These are phyloP conservation scores for Capsicum baccatum DNA, from an alignment of 257 asterid species.

Conservation along the genomic window DNA sequence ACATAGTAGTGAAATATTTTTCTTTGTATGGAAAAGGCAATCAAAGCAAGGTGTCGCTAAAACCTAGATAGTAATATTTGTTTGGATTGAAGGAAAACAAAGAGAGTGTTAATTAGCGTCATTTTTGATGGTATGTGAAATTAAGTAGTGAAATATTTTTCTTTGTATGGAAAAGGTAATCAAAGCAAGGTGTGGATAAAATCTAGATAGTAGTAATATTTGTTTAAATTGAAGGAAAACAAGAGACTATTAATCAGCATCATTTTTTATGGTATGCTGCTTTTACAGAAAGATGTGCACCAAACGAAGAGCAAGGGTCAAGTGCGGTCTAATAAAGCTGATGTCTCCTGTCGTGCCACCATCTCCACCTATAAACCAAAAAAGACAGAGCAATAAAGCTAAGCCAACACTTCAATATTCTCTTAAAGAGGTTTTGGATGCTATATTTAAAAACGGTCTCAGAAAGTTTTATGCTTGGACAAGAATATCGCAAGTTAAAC, in stretches of 20 bases:
- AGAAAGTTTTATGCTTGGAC: background rate
- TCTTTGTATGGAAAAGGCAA: constrained; percentile 12
- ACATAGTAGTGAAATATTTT: background rate
- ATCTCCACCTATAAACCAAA: constrained; percentile 75
- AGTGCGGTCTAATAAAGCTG: constrained; percentile 62
- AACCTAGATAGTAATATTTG: background rate
- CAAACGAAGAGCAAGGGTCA: background rate
- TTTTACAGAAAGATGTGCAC: constrained; percentile 18
- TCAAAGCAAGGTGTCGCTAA: background rate
- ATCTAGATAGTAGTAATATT: background rate
- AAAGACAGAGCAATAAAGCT: background rate
- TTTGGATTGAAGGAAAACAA: background rate
- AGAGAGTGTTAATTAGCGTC: background rate
- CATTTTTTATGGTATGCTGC: background rate
- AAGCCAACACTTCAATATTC: background rate
- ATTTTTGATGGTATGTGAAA: background rate
- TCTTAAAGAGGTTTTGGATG: background rate
- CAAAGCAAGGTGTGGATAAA: background rate
- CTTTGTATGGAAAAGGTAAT: constrained; percentile 4
- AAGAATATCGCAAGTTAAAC: background rate
- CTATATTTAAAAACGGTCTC: background rate
- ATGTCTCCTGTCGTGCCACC: constrained; percentile 84
- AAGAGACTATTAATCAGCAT: background rate
- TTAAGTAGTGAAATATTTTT: background rate
- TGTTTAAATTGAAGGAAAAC: background rate